Evolutionary conservation across 768 basidiomycete species (phyloP), one percentile per base, ranked within the genome.

Genomic region (Tulasnella sp.): DNA sequence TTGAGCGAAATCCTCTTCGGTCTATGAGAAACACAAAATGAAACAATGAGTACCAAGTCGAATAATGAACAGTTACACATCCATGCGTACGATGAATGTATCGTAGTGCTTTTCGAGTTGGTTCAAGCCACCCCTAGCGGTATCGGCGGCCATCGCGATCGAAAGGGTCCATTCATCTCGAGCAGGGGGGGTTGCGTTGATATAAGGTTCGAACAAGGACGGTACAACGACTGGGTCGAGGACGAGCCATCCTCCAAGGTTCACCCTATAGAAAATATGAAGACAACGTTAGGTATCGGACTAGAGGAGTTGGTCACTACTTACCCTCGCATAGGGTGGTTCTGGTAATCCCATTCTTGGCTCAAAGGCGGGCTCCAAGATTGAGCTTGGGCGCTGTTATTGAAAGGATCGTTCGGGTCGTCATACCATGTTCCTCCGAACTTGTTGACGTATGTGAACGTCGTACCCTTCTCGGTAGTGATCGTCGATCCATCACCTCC

Each of bases 371-470:
- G 93, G 0, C 90, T 87, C 91, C 92, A 98, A 0, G 89, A 90
- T 82, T 98, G 94, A 15, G 92, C 86, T 77, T 87, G 88, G 1
- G 96, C 97, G 69, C 89, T 89, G 81, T 94, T 91, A 85, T 92
- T 91, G 84, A 93, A 93, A 0, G 96, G 96, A 83, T 96, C 89
- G 40, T 89, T 88, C 40, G 90, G 87, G 82, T 98, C 92, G 84
- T 88, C 92, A 82, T 94, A 93, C 97, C 97, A 99, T 78, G 82
- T 86, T 2, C 98, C 98, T 79, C 95, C 95, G 82, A 93, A 94
- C 1, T 88, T 70, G 84, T 98, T 99, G 61, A 81, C 81, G 85
- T 99, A 99, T 0, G 86, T 90, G 83, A 96, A 93, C 0, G 90
- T 93, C 13, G 90, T 87, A 9, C 97, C 97, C 83, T 98, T 92